phyloP scores from a whole-genome alignment of 2,329 filamentous ascomycete genomes.

The Aspergillus costaricaensis region DNA sequence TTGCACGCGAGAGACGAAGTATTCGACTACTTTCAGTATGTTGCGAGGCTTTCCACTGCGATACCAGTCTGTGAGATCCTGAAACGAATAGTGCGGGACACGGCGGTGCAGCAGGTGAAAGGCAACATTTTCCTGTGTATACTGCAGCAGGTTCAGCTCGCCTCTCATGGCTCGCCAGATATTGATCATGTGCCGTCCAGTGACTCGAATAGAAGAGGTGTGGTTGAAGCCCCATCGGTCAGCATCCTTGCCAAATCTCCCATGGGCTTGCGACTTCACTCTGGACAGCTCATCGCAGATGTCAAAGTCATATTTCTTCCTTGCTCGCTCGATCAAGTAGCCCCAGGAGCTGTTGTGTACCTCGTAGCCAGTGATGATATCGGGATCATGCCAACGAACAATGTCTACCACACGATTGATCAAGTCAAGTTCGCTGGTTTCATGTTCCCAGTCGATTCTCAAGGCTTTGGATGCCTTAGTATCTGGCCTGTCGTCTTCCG shows the following conservation, averaged over 20 bases:
- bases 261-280: conserved; percentile 80
- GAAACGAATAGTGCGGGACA: conserved; percentile 83
- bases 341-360: conserved; percentile 94
- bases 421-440: conserved; percentile 78
- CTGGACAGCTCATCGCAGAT: conserved; percentile 89
- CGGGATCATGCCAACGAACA: conserved; percentile 80
- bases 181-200: conserved; percentile 93
- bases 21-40: conserved; percentile 71
- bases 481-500: conserved; percentile 61
- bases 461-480: conserved; percentile 64
- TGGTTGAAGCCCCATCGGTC: conserved; percentile 94
- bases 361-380: conserved; percentile 92
- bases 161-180: conserved; percentile 94
- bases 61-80: conserved; percentile 81
- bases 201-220: conserved; percentile 88
- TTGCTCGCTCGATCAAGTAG: conserved; percentile 86
- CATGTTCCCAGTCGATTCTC: conserved; percentile 67
- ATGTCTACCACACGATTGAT: conserved; percentile 85
- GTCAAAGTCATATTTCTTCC: conserved; percentile 83
- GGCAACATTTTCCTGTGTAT: conserved; percentile 93
- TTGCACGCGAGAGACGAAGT: conserved; percentile 74
- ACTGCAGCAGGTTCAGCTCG: conserved; percentile 89
- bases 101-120: conserved; percentile 87
- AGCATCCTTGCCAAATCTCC: conserved; percentile 79
- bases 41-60: conserved; percentile 67